Base-by-base conservation (phyloP, 139 green algal genomes). In the Chlamydomonas eustigma region DNA sequence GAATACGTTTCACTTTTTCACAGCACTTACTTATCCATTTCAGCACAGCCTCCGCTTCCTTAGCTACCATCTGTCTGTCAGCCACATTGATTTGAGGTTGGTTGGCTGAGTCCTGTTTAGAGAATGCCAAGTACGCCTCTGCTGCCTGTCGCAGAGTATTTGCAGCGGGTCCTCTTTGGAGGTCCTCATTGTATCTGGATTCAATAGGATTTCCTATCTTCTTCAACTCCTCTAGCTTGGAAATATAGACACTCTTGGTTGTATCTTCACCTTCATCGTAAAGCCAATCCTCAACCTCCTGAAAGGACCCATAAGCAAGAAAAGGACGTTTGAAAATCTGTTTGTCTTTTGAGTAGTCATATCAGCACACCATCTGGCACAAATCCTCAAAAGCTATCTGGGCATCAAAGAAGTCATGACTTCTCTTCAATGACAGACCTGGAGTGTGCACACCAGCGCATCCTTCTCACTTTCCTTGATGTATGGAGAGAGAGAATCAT, bases 191-290 rank as follows among this genome's bases (percentile, higher is more conserved):
- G 44, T 58, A 18, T 18, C 44, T 58, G 44, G 39, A 34, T 67
- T 89, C 80, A 3, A 94, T 86, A 24, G 90, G 90, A 37, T 86
- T 85, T 2, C 85, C 88, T 18, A 92, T 77, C 51, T 76, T 64
- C 63, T 90, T 86, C 36, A 98, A 84, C 83, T 97, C 94, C 4
- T 87, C 85, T 70, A 98, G 90, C 86, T 98, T 98, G 24, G 80
- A 81, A 31, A 90, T 73, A 79, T 98, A 98, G 51, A 96, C 92
- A 18, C 84, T 89, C 84, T 97, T 97, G 50, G 75, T 90, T 81
- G 91, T 86, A 79, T 98, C 92, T 88, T 99, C 96, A 5, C 96
- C 96, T 74, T 99, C 96, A 2, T 98, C 96, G 67, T 99, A 99
- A 81, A 99, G 86, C 96, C 96, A 99, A 82, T 99, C 92, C 90